phyloP scores from a whole-genome alignment of 2,329 filamentous ascomycete species.

The Fusarium multiceps region DNA sequence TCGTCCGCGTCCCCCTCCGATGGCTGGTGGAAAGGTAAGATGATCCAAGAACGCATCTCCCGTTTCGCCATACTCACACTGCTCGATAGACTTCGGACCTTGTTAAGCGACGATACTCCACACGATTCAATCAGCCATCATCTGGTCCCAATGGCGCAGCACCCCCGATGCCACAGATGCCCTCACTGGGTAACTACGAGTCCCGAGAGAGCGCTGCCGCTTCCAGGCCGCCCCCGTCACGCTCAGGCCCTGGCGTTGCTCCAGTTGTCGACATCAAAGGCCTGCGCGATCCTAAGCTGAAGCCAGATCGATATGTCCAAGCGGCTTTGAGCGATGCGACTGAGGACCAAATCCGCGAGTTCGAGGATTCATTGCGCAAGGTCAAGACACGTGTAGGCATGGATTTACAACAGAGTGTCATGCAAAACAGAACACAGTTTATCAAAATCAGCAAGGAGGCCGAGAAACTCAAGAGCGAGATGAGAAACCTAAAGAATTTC shows the following conservation, averaged over 20 bases:
- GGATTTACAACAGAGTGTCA: slow-evolving; percentile 93
- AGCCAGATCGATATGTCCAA: slow-evolving; percentile 82
- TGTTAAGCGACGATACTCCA: slow-evolving; percentile 94
- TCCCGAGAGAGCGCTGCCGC: slow-evolving; percentile 53
- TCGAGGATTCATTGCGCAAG: slow-evolving; percentile 78
- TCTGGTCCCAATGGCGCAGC: slow-evolving; percentile 74
- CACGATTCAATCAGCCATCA: slow-evolving; percentile 84
- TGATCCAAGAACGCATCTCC: slow-evolving; percentile 5
- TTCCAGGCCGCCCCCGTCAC: slow-evolving; percentile 64
- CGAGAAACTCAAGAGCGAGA: slow-evolving; percentile 95
- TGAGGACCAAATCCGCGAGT: slow-evolving; percentile 86
- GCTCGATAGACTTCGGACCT: slow-evolving; percentile 75
- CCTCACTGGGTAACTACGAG: slow-evolving; percentile 69
- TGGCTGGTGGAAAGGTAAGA: slow-evolving; percentile 66
- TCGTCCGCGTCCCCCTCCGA: slow-evolving; percentile 60
- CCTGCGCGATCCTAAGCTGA: slow-evolving; percentile 81
- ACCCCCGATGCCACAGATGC: slow-evolving; percentile 78
- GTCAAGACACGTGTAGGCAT: slow-evolving; percentile 81
- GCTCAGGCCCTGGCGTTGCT: slow-evolving; percentile 59
- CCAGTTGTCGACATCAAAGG: slow-evolving; percentile 80
- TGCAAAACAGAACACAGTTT: slow-evolving; percentile 97
- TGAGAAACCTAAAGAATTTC: slow-evolving; percentile 87
- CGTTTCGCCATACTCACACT: slow-evolving; percentile 31
- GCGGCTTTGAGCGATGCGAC: slow-evolving; percentile 83
- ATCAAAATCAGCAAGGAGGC: slow-evolving; percentile 99